phyloP scores from a whole-genome alignment of 163 green algal species.

The Scenedesmus sp. region DNA sequence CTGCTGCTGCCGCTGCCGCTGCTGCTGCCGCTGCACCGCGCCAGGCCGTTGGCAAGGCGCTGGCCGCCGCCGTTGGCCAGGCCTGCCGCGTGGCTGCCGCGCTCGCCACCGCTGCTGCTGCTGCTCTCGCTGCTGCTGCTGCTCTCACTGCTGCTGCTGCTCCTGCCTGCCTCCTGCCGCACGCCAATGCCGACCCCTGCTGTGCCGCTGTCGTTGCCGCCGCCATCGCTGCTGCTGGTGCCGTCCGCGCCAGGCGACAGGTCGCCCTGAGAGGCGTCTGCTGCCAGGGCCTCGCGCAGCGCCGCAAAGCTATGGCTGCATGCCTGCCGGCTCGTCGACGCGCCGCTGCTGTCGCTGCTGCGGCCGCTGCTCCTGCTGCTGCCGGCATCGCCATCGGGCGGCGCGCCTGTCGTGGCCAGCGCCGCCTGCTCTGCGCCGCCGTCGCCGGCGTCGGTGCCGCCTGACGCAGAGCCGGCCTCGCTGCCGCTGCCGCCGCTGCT shows the following conservation, averaged over 20 bases:
- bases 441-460: no score
- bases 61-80: constrained; percentile 1
- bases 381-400: no score
- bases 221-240: not conserved
- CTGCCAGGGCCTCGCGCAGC: not conserved
- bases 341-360: constrained; percentile 1
- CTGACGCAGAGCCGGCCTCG: not conserved
- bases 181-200: not conserved
- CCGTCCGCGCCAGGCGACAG: no score
- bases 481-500: not conserved
- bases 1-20: constrained; percentile 25
- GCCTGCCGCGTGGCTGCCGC: not conserved
- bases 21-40: constrained; percentile 22
- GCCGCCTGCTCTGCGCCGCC: no score
- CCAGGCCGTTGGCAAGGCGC: no score
- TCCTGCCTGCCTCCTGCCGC: not conserved
- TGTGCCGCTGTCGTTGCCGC: constrained; percentile 11
- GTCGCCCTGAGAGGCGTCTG: no score
- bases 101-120: not conserved
- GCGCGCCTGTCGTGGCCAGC: no score
- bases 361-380: not conserved
- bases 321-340: not conserved
- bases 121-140: constrained; percentile 3
- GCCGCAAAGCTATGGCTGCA: constrained; percentile 9
- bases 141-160: not conserved